Percentiles rank a stretch among this genome's conserved stretches.
Evolutionary conservation across 164 flowering plant genomes (phyloP).

Genomic region (Houttuynia cordata): DNA sequence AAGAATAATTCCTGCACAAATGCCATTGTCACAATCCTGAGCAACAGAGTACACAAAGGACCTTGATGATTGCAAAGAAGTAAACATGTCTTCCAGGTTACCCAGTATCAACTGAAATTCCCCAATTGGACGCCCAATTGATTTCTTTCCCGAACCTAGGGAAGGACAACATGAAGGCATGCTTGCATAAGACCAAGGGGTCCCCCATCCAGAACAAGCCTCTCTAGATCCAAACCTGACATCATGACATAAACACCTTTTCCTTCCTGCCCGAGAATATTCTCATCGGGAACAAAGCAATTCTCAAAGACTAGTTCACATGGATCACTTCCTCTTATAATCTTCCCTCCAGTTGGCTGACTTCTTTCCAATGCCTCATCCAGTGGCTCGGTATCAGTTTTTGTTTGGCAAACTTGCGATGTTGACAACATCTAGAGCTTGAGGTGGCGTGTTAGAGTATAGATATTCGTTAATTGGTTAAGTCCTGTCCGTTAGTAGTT

Average conservation of each 20-base stretch:
- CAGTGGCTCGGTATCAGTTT: too few species aligned
- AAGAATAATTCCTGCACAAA: constrained; percentile 90
- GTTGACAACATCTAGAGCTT: too few species aligned
- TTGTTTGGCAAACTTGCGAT: too few species aligned
- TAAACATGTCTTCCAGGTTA: constrained; percentile 94
- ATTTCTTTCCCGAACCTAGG: constrained; percentile 76
- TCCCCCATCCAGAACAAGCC: constrained; percentile 92
- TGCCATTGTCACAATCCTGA: constrained; percentile 85
- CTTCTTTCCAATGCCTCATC: too few species aligned
- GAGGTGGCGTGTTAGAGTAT: too few species aligned
- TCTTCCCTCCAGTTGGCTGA: too few species aligned
- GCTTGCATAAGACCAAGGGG: constrained; percentile 98
- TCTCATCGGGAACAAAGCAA: constrained; percentile 95
- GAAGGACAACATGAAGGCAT: constrained; percentile 85
- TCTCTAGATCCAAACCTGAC: constrained; percentile 96
- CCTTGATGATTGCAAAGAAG: constrained; percentile 90
- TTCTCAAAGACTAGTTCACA: constrained; percentile 97
- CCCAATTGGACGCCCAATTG: constrained; percentile 92
- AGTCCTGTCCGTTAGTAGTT: too few species aligned
- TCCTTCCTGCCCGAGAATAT: constrained; percentile 93
- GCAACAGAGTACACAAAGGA: constrained; percentile 95
- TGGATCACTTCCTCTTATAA: too few species aligned
- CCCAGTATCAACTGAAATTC: constrained; percentile 99
- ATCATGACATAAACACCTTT: constrained; percentile 98
- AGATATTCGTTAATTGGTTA: too few species aligned